Evolutionary conservation across 208 protist species (phyloP), one percentile per base, ranked within the genome.

Genomic region (Phytomonas sp.): DNA sequence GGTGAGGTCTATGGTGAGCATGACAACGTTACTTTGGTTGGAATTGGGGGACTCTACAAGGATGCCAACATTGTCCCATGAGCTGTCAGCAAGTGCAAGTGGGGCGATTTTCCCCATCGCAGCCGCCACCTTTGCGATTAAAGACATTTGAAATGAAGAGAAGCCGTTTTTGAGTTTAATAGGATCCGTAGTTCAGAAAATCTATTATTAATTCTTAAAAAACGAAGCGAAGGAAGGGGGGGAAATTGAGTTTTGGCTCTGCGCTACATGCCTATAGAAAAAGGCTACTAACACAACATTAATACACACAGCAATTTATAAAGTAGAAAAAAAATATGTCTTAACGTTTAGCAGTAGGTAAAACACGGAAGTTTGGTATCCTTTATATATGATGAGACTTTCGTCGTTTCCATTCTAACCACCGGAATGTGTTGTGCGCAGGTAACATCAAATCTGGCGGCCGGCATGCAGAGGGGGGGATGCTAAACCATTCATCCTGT

Each of bases 1-100:
- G 17, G 93, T 97, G 31, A 97, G 86, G 71, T 98, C 95, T 30
- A 97, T 92, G 13, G 95, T 94, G 26, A 96, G 86, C 66, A 97
- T 66, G 30, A 97, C 83, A 30, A 79, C 75, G 30, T 76, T 78
- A 15, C 53, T 80, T 9, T 66, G 68, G 67, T 85, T 84, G 32
- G 77, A 79, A n/a, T 66, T 59, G 15, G 91, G 85, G 2, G 80
- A 86, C 78, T 97, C 92, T 2, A 98, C 81, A n/a, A 98, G 88
- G 6, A 97, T 68, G 26, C 95, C 95, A 30, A 98, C 95, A 72
- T 97, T 97, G 73, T 98, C 95, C 93, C 95, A 98, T 30, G 88
- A 92, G 53, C 77, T 71, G 68, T 97, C 93, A 13, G 95, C 95
- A 23, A 96, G 82, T 11, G 73, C 71, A 33, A 97, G 85, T 40